A percentile compares a stretch with the other conserved stretches of the same genome.
Conservation (phyloP, 2,329 filamentous ascomycete genomes). For the Colletotrichum filicis region DNA sequence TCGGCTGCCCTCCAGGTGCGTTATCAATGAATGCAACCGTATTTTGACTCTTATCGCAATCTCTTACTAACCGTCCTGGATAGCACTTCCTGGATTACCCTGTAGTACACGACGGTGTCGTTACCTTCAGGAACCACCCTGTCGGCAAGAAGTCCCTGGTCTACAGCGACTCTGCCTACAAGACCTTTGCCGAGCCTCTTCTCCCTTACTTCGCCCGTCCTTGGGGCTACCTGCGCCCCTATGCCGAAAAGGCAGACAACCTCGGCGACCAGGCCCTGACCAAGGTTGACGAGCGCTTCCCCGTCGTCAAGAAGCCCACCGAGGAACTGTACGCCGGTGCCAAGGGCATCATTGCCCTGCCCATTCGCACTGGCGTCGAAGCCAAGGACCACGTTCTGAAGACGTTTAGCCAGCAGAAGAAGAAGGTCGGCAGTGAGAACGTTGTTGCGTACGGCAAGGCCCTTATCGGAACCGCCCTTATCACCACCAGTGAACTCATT, state of each 20-base stretch:
- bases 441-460: constrained; percentile 78
- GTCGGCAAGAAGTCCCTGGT: constrained; percentile 86
- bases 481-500: constrained; percentile 74
- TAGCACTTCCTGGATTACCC: constrained; percentile 90
- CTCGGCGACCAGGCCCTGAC: constrained; percentile 78
- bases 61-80: constrained; percentile 4
- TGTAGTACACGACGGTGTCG: constrained; percentile 81
- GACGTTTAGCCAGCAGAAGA: constrained; percentile 68
- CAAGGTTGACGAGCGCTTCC: constrained; percentile 77
- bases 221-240: constrained; percentile 85
- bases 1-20: constrained; percentile 64
- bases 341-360: constrained; percentile 69
- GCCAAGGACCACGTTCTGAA: constrained; percentile 70
- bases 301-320: constrained; percentile 80
- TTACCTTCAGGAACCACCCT: constrained; percentile 82
- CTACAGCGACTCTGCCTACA: constrained; percentile 79
- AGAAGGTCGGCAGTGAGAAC: constrained; percentile 72
- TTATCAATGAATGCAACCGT: neutral
- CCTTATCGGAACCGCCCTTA: constrained; percentile 72
- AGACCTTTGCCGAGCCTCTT: constrained; percentile 80
- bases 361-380: constrained; percentile 70
- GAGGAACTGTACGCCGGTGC: constrained; percentile 75
- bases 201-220: constrained; percentile 83
- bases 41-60: neutral
- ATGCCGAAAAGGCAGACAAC: constrained; percentile 83